Conservation (phyloP, 305 asterid species). For the Fraxinus velutina region DNA sequence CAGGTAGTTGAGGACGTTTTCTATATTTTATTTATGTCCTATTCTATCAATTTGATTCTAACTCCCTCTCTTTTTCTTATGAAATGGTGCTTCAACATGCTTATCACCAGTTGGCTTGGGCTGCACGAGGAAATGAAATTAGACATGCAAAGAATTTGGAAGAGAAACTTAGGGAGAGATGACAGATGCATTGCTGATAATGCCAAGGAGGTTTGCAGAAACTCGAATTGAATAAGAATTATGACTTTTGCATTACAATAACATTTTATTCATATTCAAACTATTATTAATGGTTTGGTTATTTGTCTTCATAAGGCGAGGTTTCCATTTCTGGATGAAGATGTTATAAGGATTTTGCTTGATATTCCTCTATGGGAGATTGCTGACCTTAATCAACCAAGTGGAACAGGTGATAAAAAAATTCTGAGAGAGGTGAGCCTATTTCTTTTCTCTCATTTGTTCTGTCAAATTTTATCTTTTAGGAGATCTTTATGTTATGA, state of each 20-base stretch:
- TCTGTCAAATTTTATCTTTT: neutral
- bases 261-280: neutral
- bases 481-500: neutral
- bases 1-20: neutral
- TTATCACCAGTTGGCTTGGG: conserved; percentile 66
- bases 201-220: conserved; percentile 70
- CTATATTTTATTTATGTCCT: neutral
- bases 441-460: neutral
- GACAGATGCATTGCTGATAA: conserved; percentile 91
- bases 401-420: conserved; percentile 84
- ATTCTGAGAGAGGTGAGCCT: conserved; percentile 71
- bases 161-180: conserved; percentile 95
- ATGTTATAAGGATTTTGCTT: conserved; percentile 73
- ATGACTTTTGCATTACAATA: conserved; percentile 5
- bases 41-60: neutral
- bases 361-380: conserved; percentile 91
- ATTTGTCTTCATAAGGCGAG: conserved; percentile 53
- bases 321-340: conserved; percentile 90
- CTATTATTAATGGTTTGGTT: conserved; percentile 4
- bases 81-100: conserved; percentile 6
- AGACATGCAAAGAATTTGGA: conserved; percentile 97
- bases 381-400: conserved; percentile 81
- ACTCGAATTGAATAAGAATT: conserved; percentile 1
- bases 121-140: conserved; percentile 85
- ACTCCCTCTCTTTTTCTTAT: conserved; percentile 10